phyloP scores from a whole-genome alignment of 1,139 yeast genomes.

The Wickerhamomyces sp. region DNA sequence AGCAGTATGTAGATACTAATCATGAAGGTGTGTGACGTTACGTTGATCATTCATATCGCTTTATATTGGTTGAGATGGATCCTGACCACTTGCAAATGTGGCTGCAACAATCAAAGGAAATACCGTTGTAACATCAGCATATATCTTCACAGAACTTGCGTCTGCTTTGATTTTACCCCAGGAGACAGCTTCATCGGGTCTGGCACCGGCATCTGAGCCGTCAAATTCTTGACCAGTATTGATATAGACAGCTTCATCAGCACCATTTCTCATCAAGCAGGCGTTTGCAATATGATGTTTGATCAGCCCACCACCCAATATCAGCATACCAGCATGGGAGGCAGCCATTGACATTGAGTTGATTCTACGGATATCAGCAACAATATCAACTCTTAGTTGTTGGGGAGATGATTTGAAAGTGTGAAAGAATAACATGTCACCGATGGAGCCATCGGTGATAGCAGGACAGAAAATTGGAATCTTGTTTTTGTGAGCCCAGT shows the following conservation, averaged over 20 bases:
- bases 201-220: slow-evolving; percentile 98
- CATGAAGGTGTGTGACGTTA: too few relatives aligned
- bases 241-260: slow-evolving; percentile 94
- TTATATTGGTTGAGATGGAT: slow-evolving; percentile 8
- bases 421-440: slow-evolving; percentile 98
- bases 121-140: slow-evolving; percentile 93
- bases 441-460: slow-evolving; percentile 94
- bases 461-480: slow-evolving; percentile 98
- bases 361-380: slow-evolving; percentile 84
- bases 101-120: slow-evolving; percentile 97
- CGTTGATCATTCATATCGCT: neutral
- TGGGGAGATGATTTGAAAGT: slow-evolving; percentile 91
- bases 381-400: slow-evolving; percentile 86
- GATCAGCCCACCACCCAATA: slow-evolving; percentile 93
- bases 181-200: slow-evolving; percentile 97
- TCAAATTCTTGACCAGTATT: slow-evolving; percentile 99
- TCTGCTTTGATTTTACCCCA: slow-evolving; percentile 99
- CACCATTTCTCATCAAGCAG: slow-evolving; percentile 98
- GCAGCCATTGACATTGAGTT: slow-evolving; percentile 96
- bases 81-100: slow-evolving; percentile 70
- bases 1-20: slow-evolving; percentile 6
- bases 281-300: slow-evolving; percentile 98
- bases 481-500: slow-evolving; percentile 96
- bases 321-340: slow-evolving; percentile 90
- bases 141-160: slow-evolving; percentile 86